Evolutionary conservation across 176 grass and related monocot species (phyloP).

Genomic region (Hordeum vulgare): MorexV3_pseudomolecules_assembly NC_058522.1:69705829-69706328

Average conservation of each 20-base stretch:
- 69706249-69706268: constrained; percentile 84
- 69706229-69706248: constrained; percentile 17
- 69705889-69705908: neutral
- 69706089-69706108: constrained; percentile 9
- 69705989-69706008: neutral
- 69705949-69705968: neutral
- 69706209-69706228: constrained; percentile 10
- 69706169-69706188: constrained; percentile 7
- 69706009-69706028: no score
- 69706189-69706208: constrained; percentile 6
- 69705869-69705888: neutral
- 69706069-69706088: constrained; percentile 1
- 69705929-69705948: neutral
- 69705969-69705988: neutral
- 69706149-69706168: neutral
- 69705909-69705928: neutral
- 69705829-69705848: no score
- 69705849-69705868: no score
- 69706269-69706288: constrained; percentile 81
- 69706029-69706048: neutral
- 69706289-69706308: constrained; percentile 75
- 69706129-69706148: neutral
- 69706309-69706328: constrained; percentile 64
- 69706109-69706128: neutral
- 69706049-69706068: neutral